A percentile compares a stretch with the other conserved stretches of the same genome.
Evolutionary conservation across 768 basidiomycete genomes (phyloP).

Genomic region (Trametes cinnabarina): DNA sequence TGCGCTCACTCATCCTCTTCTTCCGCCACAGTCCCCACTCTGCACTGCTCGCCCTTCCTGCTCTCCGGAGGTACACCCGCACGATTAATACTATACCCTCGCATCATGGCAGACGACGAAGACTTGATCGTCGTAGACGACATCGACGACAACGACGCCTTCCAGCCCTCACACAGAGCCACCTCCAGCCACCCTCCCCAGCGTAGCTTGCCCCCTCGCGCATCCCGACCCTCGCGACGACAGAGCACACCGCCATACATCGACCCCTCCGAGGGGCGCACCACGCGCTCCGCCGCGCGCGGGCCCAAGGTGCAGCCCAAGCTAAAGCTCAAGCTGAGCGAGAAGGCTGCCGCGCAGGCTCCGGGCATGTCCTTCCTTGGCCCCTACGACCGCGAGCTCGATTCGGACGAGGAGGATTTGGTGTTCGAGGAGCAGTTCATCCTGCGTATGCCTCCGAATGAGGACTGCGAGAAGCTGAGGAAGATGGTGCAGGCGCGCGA

Average conservation of each 20-base stretch:
- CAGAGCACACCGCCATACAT: slow-evolving; percentile 22
- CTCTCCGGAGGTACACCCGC: no score
- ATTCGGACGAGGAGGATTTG: slow-evolving; percentile 92
- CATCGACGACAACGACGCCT: slow-evolving; percentile 22
- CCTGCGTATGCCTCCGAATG: slow-evolving; percentile 81
- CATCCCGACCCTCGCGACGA: slow-evolving; percentile 17
- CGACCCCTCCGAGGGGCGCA: slow-evolving; percentile 24
- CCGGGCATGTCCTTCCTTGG: slow-evolving; percentile 89
- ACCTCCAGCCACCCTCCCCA: slow-evolving; percentile 14
- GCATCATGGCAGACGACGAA: slow-evolving; percentile 19
- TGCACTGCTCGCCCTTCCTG: no score
- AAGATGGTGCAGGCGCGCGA: slow-evolving; percentile 83
- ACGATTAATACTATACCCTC: not conserved
- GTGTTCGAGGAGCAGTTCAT: slow-evolving; percentile 98
- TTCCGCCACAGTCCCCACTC: not conserved
- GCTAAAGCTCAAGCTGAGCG: slow-evolving; percentile 85
- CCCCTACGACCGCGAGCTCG: slow-evolving; percentile 89
- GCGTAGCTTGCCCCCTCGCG: slow-evolving; percentile 19
- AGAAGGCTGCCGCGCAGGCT: slow-evolving; percentile 75
- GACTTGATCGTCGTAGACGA: slow-evolving; percentile 31
- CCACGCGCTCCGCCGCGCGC: slow-evolving; percentile 25
- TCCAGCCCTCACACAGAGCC: slow-evolving; percentile 17
- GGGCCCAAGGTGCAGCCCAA: slow-evolving; percentile 50
- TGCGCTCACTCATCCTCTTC: not conserved
- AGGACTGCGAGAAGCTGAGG: slow-evolving; percentile 73